Evolutionary conservation across 768 basidiomycete species (phyloP).

Genomic region (Tylopilus subfusipes): DNA sequence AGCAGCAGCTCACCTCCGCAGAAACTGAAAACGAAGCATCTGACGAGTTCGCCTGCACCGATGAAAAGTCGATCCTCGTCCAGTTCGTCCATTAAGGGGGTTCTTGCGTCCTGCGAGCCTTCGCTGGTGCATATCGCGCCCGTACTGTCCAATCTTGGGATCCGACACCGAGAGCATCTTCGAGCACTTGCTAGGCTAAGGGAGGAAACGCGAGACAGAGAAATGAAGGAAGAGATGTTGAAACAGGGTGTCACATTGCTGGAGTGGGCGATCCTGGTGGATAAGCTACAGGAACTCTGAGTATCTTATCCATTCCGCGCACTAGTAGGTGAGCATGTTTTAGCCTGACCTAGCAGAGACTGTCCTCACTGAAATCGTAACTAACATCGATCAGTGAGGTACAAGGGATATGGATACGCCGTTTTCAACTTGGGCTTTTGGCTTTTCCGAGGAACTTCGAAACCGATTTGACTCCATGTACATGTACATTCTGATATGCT

Average conservation of each 20-base stretch:
- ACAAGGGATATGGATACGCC: not conserved
- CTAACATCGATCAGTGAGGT: not conserved
- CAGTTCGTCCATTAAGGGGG: constrained; percentile 43
- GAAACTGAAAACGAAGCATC: constrained; percentile 9
- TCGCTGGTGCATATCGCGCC: constrained; percentile 62
- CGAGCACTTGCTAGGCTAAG: constrained; percentile 57
- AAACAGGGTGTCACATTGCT: constrained; percentile 64
- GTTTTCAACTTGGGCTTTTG: not conserved
- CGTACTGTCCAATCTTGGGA: constrained; percentile 54
- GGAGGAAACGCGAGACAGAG: constrained; percentile 64
- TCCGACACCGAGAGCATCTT: constrained; percentile 57
- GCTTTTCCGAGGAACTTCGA: too few species aligned
- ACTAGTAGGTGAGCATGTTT: not conserved
- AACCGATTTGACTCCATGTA: not conserved
- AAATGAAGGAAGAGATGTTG: constrained; percentile 68
- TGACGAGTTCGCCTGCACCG: constrained; percentile 8
- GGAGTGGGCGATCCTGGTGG: constrained; percentile 78
- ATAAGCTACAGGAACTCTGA: constrained; percentile 48
- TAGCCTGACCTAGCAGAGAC: not conserved
- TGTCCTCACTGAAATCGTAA: not conserved
- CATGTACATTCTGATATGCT: not conserved
- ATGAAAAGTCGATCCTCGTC: constrained; percentile 34
- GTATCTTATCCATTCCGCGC: not conserved
- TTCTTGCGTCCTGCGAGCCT: constrained; percentile 62
- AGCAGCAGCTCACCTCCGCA: constrained; percentile 23